Base-by-base conservation (phyloP, 2,329 filamentous ascomycete species). In the Colletotrichum orbiculare region DNA sequence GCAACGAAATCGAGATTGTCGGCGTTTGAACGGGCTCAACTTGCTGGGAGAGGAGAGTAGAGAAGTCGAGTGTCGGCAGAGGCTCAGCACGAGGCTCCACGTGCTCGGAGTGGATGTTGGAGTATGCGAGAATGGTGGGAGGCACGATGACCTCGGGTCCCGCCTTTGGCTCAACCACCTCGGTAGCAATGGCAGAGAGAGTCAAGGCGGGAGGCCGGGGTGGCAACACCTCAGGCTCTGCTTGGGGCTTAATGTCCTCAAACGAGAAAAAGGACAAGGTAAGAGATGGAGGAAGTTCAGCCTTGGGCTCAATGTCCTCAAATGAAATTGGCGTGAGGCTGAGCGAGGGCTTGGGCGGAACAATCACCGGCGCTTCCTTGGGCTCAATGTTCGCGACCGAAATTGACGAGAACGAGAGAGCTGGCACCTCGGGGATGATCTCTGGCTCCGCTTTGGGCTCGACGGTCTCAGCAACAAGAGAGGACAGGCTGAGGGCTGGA, bases 171-270 rank as follows among this genome's bases (percentile, higher is more conserved):
- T 79, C 77, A 17, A 77, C 73, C 13, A 64, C 46, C 62, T 76
- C 72, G 3, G 74, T 71, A n/a, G 70, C 49, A 48, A 79, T 76
- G 13, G 72, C 69, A 34, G 73, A 78, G 57, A 75, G 72, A 66
- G 69, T 77, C 50, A 78, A 73, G n/a, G 73, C 63, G 12, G 71
- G 67, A 6, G 75, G 75, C 37, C 78, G 73, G 25, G 74, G 71
- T 3, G 74, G 70, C 33, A 65, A 63, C 3, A 66, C 43, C 55
- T 75, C 75, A 2, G 76, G 67, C 57, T 83, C 82, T 25, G 77
- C 74, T 8, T 71, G 70, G 2, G 82, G 82, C 69, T 82, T 78
- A 17, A 86, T 74, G 53, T 76, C 68, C 69, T 85, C 73, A 2
- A 71, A 71, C 9, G 72, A 53, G 35, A 79, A 70, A 5, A 71